These are phyloP conservation scores for Beauveria rudraprayagi DNA, from an alignment of 2,329 filamentous ascomycete species.

Conservation along the genomic window DNA sequence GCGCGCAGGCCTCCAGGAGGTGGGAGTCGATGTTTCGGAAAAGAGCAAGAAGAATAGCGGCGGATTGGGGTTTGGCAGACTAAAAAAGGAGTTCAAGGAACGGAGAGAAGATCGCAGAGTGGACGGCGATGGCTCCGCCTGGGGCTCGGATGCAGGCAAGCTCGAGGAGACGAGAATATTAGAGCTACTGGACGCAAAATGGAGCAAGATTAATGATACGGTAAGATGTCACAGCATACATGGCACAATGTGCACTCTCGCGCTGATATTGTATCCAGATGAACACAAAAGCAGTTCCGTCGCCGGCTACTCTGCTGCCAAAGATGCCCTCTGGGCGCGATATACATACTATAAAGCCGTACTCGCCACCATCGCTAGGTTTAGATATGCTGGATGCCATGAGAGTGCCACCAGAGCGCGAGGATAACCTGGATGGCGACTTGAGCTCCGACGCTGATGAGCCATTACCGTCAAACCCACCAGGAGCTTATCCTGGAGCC, in stretches of 20 bases:
- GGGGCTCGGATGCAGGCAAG: conserved; percentile 78
- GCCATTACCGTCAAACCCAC: conserved; percentile 24
- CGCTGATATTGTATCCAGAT: conserved; percentile 41
- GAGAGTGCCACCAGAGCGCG: conserved; percentile 32
- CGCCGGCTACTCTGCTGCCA: conserved; percentile 61
- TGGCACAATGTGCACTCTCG: conserved; percentile 3
- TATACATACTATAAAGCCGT: conserved; percentile 66
- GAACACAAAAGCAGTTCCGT: conserved; percentile 69
- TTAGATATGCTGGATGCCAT: conserved; percentile 55
- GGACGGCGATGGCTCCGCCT: conserved; percentile 56
- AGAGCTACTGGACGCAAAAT: conserved; percentile 80
- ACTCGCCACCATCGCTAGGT: conserved; percentile 56
- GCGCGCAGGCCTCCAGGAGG: conserved; percentile 63
- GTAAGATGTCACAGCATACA: conserved; percentile 37
- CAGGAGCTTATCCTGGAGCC: conserved; percentile 43
- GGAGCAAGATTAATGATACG: conserved; percentile 89
- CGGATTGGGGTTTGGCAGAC: conserved; percentile 48
- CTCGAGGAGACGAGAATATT: conserved; percentile 79
- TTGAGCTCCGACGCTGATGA: conserved; percentile 32
- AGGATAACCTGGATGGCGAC: conserved; percentile 26
- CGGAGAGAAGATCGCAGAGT: conserved; percentile 71
- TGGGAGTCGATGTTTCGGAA: conserved; percentile 53
- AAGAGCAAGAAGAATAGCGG: conserved; percentile 34
- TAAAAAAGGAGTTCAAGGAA: conserved; percentile 70
- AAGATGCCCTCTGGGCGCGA: conserved; percentile 84